Evolutionary conservation across 2,329 filamentous ascomycete genomes (phyloP), one percentile per base, ranked within the genome.

Genomic region (Ilyonectria destructans): DNA sequence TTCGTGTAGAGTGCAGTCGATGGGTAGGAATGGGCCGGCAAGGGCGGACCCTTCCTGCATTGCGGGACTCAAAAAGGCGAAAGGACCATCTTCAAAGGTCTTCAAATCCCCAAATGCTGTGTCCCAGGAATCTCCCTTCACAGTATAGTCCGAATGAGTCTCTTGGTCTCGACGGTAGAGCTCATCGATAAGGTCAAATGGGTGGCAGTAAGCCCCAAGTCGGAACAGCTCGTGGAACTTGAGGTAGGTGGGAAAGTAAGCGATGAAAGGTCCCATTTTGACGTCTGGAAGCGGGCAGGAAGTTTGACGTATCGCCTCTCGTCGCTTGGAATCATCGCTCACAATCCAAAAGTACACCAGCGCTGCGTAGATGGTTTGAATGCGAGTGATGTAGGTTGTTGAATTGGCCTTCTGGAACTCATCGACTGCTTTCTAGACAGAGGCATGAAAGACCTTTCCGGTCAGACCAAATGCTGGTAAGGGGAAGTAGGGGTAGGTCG

Each of bases 11-110:
- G 31, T 12, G 1, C 31, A 33, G 31, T 33, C 31, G 8, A 33
- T 33, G 31, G 31, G 8, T 12, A 33, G 8, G 31, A 33, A 56
- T 4, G 58, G 40, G 6, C 43, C 63, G 4, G 48, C 58, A 1
- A 56, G 49, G 8, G 63, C 40, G 0, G 58, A 62, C 0, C 49
- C 63, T n/a, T 62, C 58, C 8, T 66, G 58, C 63, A 62, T 66
- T 6, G 40, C 40, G 19, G 63, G 63, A 2, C 46, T 62, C 7
- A 62, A 26, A 2, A 66, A 5, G 4, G 33, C 51, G 21, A 57
- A 62, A 3, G 58, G 58, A 6, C 31, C 31, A 2, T 33, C 13
- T 12, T 0, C 19, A 6, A 17, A 62, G 6, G 6, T 2, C 1
- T 37, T 51, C 10, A 65, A 4, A 4, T 8, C 4, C 1, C 10